These are phyloP conservation scores for Neocatenulostroma microsporum DNA, from an alignment of 2,329 filamentous ascomycete species.

Conservation along the genomic window DNA sequence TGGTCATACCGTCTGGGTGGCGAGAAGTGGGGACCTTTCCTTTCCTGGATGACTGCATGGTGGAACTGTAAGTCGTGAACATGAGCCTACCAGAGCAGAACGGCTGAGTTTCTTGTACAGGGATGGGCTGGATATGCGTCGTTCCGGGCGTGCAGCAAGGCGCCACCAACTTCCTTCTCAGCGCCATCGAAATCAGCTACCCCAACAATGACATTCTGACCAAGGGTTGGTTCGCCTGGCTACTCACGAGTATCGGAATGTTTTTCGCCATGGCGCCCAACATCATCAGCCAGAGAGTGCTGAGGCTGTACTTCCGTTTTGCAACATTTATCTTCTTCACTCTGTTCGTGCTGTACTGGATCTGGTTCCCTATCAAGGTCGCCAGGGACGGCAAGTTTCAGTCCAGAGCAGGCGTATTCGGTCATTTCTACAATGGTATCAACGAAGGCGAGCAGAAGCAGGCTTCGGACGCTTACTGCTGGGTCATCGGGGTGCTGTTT, in stretches of 20 bases:
- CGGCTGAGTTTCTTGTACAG: too few species aligned
- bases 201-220: constrained; percentile 26
- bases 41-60: constrained; percentile 37
- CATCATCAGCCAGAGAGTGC: constrained; percentile 27
- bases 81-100: too few species aligned
- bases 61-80: constrained; percentile 40
- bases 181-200: constrained; percentile 33
- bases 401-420: constrained; percentile 26
- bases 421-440: constrained; percentile 35
- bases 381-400: constrained; percentile 27
- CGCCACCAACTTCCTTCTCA: constrained; percentile 34
- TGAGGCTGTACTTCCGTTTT: constrained; percentile 34
- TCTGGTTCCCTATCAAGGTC: constrained; percentile 33
- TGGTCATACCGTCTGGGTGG: constrained; percentile 34
- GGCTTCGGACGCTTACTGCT: constrained; percentile 32
- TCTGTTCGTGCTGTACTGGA: constrained; percentile 32
- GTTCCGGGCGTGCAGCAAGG: constrained; percentile 36
- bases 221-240: constrained; percentile 34
- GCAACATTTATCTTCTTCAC: constrained; percentile 32
- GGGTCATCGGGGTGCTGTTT: constrained; percentile 27
- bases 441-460: constrained; percentile 29
- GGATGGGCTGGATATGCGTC: constrained; percentile 28
- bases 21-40: constrained; percentile 31
- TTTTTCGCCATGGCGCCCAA: constrained; percentile 33
- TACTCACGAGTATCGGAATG: constrained; percentile 31